Base-by-base conservation (phyloP, 2,329 filamentous ascomycete species). In the Geosmithia flava region DNA sequence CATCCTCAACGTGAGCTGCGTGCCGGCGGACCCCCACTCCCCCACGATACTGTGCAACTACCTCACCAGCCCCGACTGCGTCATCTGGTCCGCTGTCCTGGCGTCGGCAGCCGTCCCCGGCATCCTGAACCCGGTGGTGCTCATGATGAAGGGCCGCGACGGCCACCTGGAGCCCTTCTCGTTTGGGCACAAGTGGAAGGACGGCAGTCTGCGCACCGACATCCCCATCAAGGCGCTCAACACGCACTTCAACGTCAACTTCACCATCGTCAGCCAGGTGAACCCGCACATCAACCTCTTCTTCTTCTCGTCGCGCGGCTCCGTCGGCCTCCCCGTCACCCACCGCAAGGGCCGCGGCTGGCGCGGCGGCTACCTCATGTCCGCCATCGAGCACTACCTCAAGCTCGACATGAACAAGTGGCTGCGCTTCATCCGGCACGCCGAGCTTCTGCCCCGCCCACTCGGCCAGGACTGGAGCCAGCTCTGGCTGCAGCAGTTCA, bases 111-210 rank as follows among this genome's bases (percentile, higher is more conserved):
- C 93, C 4, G 93, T 98, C 0, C 93, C 93, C 0, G 93, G 93
- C 1, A 97, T 98, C 49, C 70, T 97, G 37, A 97, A 97, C 59
- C 93, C 93, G 0, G 87, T 94, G 2, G 91, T 98, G 1, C 79
- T 98, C 7, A 87, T 87, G 71, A 90, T 95, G 72, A 95, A 95
- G 68, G 85, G 77, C 47, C 72, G 75, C 17, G 78, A 89, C 51
- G 90, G 89, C 1, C 81, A 73, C 2, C 72, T 98, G 3, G 80
- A 81, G 1, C 93, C 93, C 0, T 98, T 95, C 65, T 94, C 87
- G 1, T 98, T 98, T 60, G 93, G 93, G 0, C 90, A 97, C 71
- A 97, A 97, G 68, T 98, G 93, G 93, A 98, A 98, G 66, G 93
- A 98, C 62, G 93, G 93, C 47, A 93, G 85, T 55, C 69, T 98